Conservation (phyloP, 2,329 filamentous ascomycete genomes). For the Lecanicillium sp. region DNA sequence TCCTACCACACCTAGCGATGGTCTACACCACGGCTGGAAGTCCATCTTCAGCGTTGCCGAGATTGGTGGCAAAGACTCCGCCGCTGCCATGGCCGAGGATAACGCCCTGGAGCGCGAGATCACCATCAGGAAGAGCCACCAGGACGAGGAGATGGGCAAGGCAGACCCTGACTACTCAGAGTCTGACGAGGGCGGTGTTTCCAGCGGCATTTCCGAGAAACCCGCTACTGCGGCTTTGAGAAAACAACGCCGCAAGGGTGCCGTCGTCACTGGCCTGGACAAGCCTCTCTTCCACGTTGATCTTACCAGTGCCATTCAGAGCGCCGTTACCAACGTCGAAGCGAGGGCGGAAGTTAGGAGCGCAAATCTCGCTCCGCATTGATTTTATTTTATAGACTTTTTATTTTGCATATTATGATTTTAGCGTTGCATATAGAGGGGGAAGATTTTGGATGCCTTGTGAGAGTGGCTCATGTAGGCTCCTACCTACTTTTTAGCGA, state of each 20-base stretch:
- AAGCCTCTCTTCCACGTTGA: constrained; percentile 91
- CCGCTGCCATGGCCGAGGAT: constrained; percentile 59
- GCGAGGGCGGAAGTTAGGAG: constrained; percentile 30
- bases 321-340: constrained; percentile 73
- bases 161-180: constrained; percentile 20
- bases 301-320: constrained; percentile 79
- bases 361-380: constrained; percentile 2
- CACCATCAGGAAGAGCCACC: constrained; percentile 6
- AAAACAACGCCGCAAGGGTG: constrained; percentile 36
- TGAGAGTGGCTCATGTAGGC: neutral
- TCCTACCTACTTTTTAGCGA: neutral
- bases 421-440: neutral
- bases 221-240: constrained; percentile 17
- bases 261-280: constrained; percentile 78
- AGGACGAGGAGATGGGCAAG: constrained; percentile 30
- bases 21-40: constrained; percentile 65
- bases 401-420: constrained; percentile 1
- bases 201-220: constrained; percentile 22
- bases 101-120: constrained; percentile 42
- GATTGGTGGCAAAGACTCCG: constrained; percentile 63
- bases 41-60: constrained; percentile 94
- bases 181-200: constrained; percentile 18
- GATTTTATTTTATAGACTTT: neutral
- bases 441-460: neutral
- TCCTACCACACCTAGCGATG: constrained; percentile 44